Percentiles rank a stretch among this genome's conserved stretches.
Conservation (phyloP, 164 flowering plant species). For the Buxus sempervirens region DNA sequence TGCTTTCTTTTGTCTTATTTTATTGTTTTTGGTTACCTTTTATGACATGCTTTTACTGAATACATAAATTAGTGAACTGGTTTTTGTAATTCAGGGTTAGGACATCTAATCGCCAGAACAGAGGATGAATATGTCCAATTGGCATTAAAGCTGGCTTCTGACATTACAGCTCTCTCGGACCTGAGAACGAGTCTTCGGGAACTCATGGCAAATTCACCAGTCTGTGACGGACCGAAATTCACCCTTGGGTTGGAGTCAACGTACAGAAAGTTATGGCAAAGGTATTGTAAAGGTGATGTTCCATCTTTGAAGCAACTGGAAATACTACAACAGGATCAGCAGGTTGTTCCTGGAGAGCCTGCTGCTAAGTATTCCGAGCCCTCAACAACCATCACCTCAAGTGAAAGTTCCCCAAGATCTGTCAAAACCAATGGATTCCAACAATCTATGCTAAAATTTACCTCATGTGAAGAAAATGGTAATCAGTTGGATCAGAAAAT, state of each 20-base stretch:
- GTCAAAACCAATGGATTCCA: constrained; percentile 47
- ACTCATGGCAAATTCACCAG: constrained; percentile 80
- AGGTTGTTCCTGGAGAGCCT: constrained; percentile 28
- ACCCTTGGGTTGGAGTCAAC: constrained; percentile 53
- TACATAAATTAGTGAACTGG: not conserved
- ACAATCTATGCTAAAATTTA: constrained; percentile 11
- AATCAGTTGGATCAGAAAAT: constrained; percentile 10
- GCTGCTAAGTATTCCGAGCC: constrained; percentile 24
- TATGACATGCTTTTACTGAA: too few relatives aligned
- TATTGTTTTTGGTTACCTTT: too few relatives aligned
- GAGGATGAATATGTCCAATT: constrained; percentile 82
- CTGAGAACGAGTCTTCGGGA: constrained; percentile 76
- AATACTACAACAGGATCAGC: constrained; percentile 24
- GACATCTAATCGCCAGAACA: constrained; percentile 67
- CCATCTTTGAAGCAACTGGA: constrained; percentile 66
- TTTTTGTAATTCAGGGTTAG: constrained; percentile 51
- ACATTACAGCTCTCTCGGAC: constrained; percentile 62
- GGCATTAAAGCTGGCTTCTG: constrained; percentile 76
- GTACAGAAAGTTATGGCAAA: constrained; percentile 73
- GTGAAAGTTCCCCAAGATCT: constrained; percentile 20
- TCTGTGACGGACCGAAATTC: constrained; percentile 80
- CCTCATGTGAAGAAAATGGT: constrained; percentile 39
- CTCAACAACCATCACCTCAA: constrained; percentile 16
- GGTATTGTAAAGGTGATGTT: constrained; percentile 81
- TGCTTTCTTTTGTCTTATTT: too few relatives aligned